Percentiles rank a stretch among this genome's conserved stretches.
These are phyloP conservation scores for Aspergillus fumigatus DNA, from an alignment of 2,329 filamentous ascomycete species.

Conservation along the genomic window DNA sequence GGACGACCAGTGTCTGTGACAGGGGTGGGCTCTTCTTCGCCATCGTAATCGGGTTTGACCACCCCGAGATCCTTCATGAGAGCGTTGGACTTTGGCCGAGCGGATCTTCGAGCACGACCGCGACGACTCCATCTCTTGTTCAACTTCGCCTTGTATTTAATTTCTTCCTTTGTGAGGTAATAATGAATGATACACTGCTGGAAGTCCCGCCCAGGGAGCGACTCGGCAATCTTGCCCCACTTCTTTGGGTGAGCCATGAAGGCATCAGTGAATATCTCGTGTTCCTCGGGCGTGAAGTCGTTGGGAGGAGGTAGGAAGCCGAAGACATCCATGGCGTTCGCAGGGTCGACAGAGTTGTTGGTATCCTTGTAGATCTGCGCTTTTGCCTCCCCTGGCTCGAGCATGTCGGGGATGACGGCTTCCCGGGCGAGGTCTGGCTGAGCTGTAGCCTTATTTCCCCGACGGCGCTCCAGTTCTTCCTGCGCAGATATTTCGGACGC, in stretches of 20 bases:
- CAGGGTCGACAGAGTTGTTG: conserved; percentile 39
- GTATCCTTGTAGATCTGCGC: conserved; percentile 43
- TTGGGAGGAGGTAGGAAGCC: conserved; percentile 43
- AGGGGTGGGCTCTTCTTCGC: conserved; percentile 40
- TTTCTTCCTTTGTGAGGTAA: conserved; percentile 47
- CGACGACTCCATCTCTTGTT: conserved; percentile 44
- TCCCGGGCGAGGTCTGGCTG: conserved; percentile 43
- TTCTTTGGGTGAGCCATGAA: conserved; percentile 48
- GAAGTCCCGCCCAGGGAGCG: conserved; percentile 43
- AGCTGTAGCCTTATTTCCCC: conserved; percentile 41
- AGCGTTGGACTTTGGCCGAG: conserved; percentile 44
- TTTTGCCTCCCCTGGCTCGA: conserved; percentile 37
- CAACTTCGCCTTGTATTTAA: conserved; percentile 48
- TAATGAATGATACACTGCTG: conserved; percentile 49
- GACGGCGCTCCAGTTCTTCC: conserved; percentile 43
- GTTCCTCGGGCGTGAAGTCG: conserved; percentile 46
- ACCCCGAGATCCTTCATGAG: conserved; percentile 45
- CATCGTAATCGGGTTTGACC: conserved; percentile 41
- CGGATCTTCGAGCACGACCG: conserved; percentile 34
- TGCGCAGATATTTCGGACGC: conserved; percentile 46
- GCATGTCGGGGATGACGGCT: conserved; percentile 46
- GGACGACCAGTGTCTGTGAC: conserved; percentile 49
- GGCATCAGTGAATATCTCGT: conserved; percentile 43
- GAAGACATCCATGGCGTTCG: conserved; percentile 40
- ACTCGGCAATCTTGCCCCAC: conserved; percentile 49